Evolutionary conservation across 495 filamentous ascomycete species (phyloP).

Genomic region (Tuber calosporum): DNA sequence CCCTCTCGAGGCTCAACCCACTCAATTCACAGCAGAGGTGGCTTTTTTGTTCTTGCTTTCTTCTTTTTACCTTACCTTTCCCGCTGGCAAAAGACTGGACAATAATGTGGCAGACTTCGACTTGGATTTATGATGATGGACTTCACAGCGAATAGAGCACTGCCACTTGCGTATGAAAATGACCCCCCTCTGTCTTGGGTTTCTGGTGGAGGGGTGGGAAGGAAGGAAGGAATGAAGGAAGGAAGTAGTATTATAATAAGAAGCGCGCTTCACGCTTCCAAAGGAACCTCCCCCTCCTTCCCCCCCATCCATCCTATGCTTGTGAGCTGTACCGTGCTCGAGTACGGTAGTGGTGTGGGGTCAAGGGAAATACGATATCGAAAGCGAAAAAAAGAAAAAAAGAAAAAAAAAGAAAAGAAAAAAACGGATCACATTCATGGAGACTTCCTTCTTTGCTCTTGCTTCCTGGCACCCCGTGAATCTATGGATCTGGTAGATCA

Average conservation of each 20-base stretch:
- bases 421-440: not conserved
- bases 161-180: slow-evolving; percentile 1
- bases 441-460: slow-evolving; percentile 2
- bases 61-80: not conserved
- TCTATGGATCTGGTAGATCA: not conserved
- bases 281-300: not conserved
- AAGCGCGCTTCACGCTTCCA: slow-evolving; percentile 1
- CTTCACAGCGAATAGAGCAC: not conserved
- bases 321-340: not conserved
- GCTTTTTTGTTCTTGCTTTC: not conserved
- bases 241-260: not conserved
- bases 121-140: not conserved
- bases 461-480: not conserved
- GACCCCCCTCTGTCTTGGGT: too few species aligned
- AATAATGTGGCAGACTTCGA: not conserved
- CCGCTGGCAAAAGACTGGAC: not conserved
- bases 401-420: not conserved
- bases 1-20: not conserved
- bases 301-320: too few species aligned
- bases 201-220: not conserved
- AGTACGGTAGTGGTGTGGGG: too few species aligned
- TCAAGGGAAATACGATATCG: too few species aligned
- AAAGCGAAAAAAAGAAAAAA: not conserved
- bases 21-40: not conserved
- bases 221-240: not conserved